A percentile compares a stretch with the other conserved stretches of the same genome.
phyloP scores from a whole-genome alignment of 169 alveolate genomes.

The Eimeria tenella region DNA sequence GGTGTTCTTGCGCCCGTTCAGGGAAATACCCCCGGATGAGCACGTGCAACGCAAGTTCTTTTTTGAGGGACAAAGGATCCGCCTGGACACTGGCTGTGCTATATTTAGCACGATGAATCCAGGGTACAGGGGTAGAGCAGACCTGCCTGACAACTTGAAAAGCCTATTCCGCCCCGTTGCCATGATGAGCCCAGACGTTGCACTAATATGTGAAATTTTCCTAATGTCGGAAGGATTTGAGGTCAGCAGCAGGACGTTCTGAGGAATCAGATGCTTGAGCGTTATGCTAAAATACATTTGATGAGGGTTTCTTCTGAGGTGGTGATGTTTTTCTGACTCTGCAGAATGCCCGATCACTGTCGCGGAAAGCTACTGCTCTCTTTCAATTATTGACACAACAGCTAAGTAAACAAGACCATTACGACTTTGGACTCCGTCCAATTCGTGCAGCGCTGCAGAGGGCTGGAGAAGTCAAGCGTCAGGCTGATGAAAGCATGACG shows the following conservation, averaged over 20 bases:
- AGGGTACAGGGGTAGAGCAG: conserved; percentile 97
- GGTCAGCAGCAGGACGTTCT: conserved; percentile 77
- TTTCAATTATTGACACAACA: conserved; percentile 95
- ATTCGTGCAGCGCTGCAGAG: conserved; percentile 96
- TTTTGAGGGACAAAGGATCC: conserved; percentile 95
- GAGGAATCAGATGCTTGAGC: not conserved
- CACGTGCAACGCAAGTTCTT: conserved; percentile 88
- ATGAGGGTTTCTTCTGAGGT: too few species aligned
- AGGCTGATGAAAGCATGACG: conserved; percentile 92
- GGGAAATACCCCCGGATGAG: conserved; percentile 73
- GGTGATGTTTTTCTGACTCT: not conserved
- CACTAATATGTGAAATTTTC: conserved; percentile 96
- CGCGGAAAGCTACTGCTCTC: conserved; percentile 94
- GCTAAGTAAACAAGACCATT: conserved; percentile 95
- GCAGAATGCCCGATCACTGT: conserved; percentile 92
- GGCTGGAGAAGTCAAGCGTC: conserved; percentile 95
- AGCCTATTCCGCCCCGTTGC: conserved; percentile 98
- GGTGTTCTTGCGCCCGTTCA: not conserved
- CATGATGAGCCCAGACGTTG: conserved; percentile 97
- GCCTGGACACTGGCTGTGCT: conserved; percentile 96
- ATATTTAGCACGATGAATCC: conserved; percentile 98
- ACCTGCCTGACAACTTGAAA: conserved; percentile 97
- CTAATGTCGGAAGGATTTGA: conserved; percentile 98
- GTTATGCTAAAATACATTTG: not conserved
- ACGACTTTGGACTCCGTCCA: conserved; percentile 98